A percentile compares a stretch with the other conserved stretches of the same genome.
phyloP scores from a whole-genome alignment of 305 asterid species.

The Fraxinus baroniana region DNA sequence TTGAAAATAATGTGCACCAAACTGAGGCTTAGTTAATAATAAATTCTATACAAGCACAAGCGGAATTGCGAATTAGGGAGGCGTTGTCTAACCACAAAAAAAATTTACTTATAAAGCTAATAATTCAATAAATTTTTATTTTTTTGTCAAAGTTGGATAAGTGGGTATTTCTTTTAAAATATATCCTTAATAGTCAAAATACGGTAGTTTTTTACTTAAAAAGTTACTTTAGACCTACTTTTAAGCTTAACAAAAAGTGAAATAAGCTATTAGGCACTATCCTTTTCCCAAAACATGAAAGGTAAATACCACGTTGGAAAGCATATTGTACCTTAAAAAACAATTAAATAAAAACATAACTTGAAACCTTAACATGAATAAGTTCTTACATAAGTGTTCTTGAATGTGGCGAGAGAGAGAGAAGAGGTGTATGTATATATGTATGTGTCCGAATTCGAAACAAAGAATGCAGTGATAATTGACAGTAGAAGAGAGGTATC shows the following conservation, averaged over 20 bases:
- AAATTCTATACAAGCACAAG: neutral
- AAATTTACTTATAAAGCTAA: no score
- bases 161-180: no score
- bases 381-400: neutral
- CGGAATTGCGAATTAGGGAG: neutral
- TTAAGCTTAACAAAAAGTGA: neutral
- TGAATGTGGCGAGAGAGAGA: neutral
- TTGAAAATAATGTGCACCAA: no score
- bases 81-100: neutral
- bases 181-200: neutral
- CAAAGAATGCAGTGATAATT: slow-evolving; percentile 48
- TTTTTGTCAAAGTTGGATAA: neutral
- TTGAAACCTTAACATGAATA: slow-evolving; percentile 23
- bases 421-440: neutral
- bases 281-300: neutral
- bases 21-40: no score
- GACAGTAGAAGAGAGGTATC: slow-evolving; percentile 32
- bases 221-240: neutral
- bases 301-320: neutral
- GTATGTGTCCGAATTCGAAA: slow-evolving; percentile 29
- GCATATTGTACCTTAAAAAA: neutral
- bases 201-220: neutral
- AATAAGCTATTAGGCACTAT: neutral
- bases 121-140: no score
- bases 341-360: neutral